These are phyloP conservation scores for Penicillium thymicola DNA, from an alignment of 2,329 filamentous ascomycete genomes.

Conservation along the genomic window DNA sequence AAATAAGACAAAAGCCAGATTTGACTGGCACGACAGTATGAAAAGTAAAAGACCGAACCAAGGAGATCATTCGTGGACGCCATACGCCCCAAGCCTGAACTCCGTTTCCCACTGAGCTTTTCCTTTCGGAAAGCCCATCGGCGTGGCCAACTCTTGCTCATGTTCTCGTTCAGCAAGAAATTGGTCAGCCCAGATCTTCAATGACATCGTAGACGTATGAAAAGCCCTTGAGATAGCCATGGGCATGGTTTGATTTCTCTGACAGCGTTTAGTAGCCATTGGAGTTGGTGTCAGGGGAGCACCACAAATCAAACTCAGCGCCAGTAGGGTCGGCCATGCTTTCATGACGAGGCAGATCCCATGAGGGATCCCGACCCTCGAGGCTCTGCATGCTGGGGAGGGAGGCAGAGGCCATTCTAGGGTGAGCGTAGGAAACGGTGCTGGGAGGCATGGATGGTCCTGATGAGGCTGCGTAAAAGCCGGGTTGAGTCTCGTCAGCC, in stretches of 20 bases:
- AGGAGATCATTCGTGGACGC: not conserved
- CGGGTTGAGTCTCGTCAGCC: not conserved
- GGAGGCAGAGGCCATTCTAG: not conserved
- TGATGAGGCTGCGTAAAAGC: not conserved
- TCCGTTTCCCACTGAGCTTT: conserved; percentile 3
- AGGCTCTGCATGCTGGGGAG: conserved; percentile 10
- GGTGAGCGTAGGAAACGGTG: conserved; percentile 7
- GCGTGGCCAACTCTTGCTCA: conserved; percentile 4
- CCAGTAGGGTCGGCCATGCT: not conserved
- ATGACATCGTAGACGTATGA: not conserved
- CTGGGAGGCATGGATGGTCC: conserved; percentile 3
- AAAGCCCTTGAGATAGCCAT: not conserved
- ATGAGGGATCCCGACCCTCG: conserved; percentile 8
- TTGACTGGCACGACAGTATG: not conserved
- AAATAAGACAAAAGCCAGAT: not conserved
- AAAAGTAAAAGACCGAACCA: not conserved
- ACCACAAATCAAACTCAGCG: conserved; percentile 12
- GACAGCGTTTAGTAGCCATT: not conserved
- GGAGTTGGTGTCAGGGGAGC: not conserved
- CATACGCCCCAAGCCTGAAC: not conserved
- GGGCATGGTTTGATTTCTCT: not conserved
- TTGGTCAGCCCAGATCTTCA: conserved; percentile 6
- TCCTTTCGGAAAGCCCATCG: conserved; percentile 8
- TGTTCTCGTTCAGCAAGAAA: not conserved
- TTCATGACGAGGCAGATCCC: conserved; percentile 9